Evolutionary conservation across 257 asterid species (phyloP).

Genomic region (Sherardia arvensis): DNA sequence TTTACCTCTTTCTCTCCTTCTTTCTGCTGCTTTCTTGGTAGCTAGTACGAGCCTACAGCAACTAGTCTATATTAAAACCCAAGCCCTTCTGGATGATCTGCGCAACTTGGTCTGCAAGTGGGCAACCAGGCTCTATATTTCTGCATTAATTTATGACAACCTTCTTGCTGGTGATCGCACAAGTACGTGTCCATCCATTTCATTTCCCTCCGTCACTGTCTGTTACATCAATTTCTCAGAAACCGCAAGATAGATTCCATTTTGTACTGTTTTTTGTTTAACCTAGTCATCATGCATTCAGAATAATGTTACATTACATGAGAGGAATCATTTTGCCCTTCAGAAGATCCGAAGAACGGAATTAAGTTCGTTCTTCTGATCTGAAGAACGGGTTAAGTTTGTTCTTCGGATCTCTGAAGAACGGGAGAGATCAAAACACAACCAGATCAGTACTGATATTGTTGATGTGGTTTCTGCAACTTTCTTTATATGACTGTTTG

Average conservation of each 20-base stretch:
- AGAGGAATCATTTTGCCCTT: no score
- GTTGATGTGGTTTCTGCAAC: no score
- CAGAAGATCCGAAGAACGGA: no score
- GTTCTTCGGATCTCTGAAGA: no score
- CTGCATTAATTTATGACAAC: neutral
- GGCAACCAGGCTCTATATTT: constrained; percentile 23
- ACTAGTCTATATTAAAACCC: no score
- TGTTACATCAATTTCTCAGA: neutral
- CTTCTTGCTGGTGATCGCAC: neutral
- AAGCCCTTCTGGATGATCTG: constrained; percentile 4
- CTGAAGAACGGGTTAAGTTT: no score
- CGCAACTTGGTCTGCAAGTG: constrained; percentile 37
- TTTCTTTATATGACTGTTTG: no score
- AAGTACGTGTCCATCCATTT: neutral
- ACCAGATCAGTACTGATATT: no score
- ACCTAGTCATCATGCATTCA: neutral
- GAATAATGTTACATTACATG: no score
- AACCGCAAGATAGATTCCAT: neutral
- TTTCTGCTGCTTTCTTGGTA: neutral
- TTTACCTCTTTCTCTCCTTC: neutral
- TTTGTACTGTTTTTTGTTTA: no score
- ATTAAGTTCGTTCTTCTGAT: no score
- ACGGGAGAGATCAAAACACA: no score
- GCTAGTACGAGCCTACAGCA: neutral
- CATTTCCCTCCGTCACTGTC: neutral